A percentile compares a stretch with the other conserved stretches of the same genome.
These are phyloP conservation scores for Piedraia hortae DNA, from an alignment of 2,329 filamentous ascomycete genomes.

Conservation along the genomic window DNA sequence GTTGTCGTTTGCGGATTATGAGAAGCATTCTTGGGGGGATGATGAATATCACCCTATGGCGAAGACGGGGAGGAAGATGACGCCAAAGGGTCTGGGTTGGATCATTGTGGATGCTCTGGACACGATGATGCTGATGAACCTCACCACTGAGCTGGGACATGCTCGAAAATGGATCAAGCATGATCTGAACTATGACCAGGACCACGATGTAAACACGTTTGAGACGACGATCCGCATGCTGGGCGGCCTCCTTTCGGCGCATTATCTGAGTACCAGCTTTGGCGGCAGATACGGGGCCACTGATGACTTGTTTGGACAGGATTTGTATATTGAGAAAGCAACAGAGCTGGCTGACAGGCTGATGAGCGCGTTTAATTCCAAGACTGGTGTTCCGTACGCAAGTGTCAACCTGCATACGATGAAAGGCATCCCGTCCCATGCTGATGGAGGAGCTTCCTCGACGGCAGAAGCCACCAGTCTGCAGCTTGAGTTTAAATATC, in stretches of 20 bases:
- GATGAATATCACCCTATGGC: constrained; percentile 71
- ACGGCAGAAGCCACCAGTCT: constrained; percentile 80
- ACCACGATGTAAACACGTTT: constrained; percentile 91
- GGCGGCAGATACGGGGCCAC: constrained; percentile 48
- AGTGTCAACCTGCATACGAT: constrained; percentile 65
- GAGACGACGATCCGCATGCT: constrained; percentile 97
- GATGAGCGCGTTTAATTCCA: constrained; percentile 63
- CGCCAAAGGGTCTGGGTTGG: constrained; percentile 73
- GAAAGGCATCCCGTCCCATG: constrained; percentile 53
- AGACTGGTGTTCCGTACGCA: constrained; percentile 65
- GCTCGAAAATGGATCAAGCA: constrained; percentile 73
- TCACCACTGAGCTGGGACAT: constrained; percentile 58
- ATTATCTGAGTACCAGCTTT: constrained; percentile 71
- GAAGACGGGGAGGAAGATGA: constrained; percentile 61
- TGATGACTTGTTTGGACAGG: constrained; percentile 46
- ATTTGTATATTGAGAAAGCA: constrained; percentile 87
- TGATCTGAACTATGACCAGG: constrained; percentile 59
- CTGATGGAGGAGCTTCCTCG: constrained; percentile 65
- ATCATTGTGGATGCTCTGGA: constrained; percentile 92
- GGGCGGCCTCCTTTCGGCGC: constrained; percentile 70
- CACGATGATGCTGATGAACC: constrained; percentile 94
- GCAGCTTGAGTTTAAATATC: constrained; percentile 91
- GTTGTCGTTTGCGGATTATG: constrained; percentile 79
- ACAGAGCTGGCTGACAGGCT: constrained; percentile 75
- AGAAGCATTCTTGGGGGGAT: constrained; percentile 75